phyloP scores from a whole-genome alignment of 805 yeast genomes.

The Myxozyma monticola region DNA sequence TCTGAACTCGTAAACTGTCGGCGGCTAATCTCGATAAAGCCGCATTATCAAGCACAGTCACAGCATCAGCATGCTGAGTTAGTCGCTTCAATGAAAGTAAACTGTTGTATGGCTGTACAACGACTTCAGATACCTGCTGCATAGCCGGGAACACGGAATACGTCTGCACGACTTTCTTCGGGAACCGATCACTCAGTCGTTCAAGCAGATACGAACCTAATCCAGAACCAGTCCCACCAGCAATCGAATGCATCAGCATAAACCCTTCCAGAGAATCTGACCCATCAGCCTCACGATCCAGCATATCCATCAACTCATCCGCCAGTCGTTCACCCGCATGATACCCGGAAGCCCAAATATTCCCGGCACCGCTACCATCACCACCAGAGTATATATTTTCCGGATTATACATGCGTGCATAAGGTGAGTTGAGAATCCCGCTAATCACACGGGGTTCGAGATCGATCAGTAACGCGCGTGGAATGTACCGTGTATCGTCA shows the following conservation, averaged over 20 bases:
- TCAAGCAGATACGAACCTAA: conserved; percentile 83
- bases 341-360: conserved; percentile 93
- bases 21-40: conserved; percentile 75
- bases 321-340: conserved; percentile 65
- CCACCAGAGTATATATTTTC: conserved; percentile 75
- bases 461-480: conserved; percentile 82
- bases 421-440: conserved; percentile 53
- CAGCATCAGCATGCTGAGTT: conserved; percentile 81
- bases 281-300: conserved; percentile 86
- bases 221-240: conserved; percentile 99
- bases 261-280: conserved; percentile 89
- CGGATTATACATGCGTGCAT: conserved; percentile 72
- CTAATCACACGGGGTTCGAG: conserved; percentile 78
- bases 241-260: conserved; percentile 89
- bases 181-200: conserved; percentile 72
- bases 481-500: conserved; percentile 77
- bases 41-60: conserved; percentile 87
- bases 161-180: conserved; percentile 80
- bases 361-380: conserved; percentile 93
- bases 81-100: conserved; percentile 77
- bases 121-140: conserved; percentile 88
- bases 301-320: conserved; percentile 76
- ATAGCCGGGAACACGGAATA: conserved; percentile 82
- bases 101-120: conserved; percentile 95
- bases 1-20: conserved; percentile 53